A percentile compares a stretch with the other conserved stretches of the same genome.
Conservation (phyloP, 805 yeast species). For the Jamesozyma hellenica region DNA sequence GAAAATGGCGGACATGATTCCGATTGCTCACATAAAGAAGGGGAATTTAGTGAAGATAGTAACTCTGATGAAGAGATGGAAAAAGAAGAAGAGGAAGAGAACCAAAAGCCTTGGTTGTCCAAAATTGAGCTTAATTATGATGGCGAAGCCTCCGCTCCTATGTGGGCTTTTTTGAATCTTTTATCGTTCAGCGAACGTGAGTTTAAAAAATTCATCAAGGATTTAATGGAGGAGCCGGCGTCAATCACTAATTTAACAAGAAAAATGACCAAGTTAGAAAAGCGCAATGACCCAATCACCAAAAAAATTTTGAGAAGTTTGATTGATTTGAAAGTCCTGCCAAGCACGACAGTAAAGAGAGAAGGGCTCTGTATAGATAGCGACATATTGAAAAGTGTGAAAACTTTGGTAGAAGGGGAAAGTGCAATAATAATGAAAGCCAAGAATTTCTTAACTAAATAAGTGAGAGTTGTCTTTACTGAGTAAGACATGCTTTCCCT, state of each 20-base stretch:
- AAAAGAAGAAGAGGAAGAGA: constrained; percentile 9
- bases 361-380: not conserved
- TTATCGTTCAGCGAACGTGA: constrained; percentile 25
- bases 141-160: constrained; percentile 39
- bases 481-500: too few species aligned
- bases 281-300: not conserved
- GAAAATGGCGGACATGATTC: constrained; percentile 13
- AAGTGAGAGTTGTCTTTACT: too few species aligned
- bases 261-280: not conserved
- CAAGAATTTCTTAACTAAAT: too few species aligned
- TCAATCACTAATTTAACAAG: not conserved
- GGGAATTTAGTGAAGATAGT: constrained; percentile 13
- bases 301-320: not conserved
- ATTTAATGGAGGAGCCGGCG: not conserved
- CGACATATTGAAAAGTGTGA: not conserved
- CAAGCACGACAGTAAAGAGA: not conserved
- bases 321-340: not conserved
- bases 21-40: constrained; percentile 5
- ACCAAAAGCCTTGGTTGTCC: constrained; percentile 30
- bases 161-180: constrained; percentile 35
- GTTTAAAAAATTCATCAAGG: constrained; percentile 16
- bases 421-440: not conserved
- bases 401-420: not conserved
- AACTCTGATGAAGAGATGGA: constrained; percentile 7
- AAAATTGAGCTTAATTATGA: constrained; percentile 32